Evolutionary conservation across 1,139 yeast species (phyloP).

Genomic region (Wickerhamiella pararugosa): DNA sequence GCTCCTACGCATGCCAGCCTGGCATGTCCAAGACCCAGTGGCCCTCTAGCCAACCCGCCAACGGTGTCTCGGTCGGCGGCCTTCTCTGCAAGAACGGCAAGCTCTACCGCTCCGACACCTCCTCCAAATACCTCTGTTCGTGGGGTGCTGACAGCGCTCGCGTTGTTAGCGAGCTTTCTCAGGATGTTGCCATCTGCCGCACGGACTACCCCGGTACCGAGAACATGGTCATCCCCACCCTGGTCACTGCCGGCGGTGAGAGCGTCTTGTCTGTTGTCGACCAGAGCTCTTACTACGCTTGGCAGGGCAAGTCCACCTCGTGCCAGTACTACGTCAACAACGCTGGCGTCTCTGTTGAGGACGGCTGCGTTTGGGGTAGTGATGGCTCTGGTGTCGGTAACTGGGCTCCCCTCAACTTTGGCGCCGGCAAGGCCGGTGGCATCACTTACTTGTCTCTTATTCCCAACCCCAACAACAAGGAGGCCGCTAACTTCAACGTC

Average conservation of each 20-base stretch:
- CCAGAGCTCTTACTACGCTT: constrained; percentile 56
- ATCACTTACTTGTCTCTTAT: constrained; percentile 76
- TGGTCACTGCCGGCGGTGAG: constrained; percentile 50
- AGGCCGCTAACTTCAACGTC: constrained; percentile 69
- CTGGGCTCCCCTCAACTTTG: constrained; percentile 96
- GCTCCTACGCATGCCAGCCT: constrained; percentile 92
- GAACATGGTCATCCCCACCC: constrained; percentile 91
- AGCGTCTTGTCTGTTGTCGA: constrained; percentile 67
- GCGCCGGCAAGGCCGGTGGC: constrained; percentile 77
- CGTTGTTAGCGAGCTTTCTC: constrained; percentile 48
- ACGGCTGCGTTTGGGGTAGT: constrained; percentile 90
- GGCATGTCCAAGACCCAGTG: constrained; percentile 98
- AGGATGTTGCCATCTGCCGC: constrained; percentile 78
- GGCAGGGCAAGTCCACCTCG: constrained; percentile 76
- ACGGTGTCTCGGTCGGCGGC: constrained; percentile 88
- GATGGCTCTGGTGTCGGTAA: constrained; percentile 73
- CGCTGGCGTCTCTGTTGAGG: constrained; percentile 79
- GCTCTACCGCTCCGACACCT: constrained; percentile 61
- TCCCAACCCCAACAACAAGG: constrained; percentile 83
- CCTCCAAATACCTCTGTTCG: constrained; percentile 54
- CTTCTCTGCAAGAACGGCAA: constrained; percentile 61
- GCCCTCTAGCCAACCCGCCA: constrained; percentile 73
- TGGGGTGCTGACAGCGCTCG: constrained; percentile 63
- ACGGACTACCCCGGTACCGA: constrained; percentile 99
- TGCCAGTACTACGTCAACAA: constrained; percentile 95